These are phyloP conservation scores for Diutina ranongensis DNA, from an alignment of 1,139 yeast species.

Conservation along the genomic window DNA sequence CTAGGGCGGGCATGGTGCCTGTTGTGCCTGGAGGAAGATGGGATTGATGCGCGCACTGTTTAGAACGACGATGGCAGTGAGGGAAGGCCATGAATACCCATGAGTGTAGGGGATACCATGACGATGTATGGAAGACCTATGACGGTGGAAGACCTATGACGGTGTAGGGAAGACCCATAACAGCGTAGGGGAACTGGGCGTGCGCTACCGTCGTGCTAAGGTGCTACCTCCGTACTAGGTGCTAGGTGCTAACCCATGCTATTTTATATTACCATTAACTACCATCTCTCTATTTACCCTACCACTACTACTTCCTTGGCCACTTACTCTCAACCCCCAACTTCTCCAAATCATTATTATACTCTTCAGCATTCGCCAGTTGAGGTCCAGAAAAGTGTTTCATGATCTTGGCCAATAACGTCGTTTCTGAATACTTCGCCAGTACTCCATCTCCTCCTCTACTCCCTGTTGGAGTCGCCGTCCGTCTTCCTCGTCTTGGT, in stretches of 20 bases:
- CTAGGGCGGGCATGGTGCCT: conserved; percentile 7
- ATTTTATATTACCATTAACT: too few relatives aligned
- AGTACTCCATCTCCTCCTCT: neutral
- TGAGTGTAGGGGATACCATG: neutral
- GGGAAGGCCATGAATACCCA: neutral
- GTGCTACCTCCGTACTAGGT: too few relatives aligned
- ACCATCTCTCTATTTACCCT: too few relatives aligned
- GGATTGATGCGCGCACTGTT: neutral
- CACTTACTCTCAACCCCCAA: conserved; percentile 29
- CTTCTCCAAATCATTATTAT: conserved; percentile 22
- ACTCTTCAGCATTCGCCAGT: conserved; percentile 24
- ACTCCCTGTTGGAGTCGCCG: neutral
- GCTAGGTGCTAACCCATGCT: too few relatives aligned
- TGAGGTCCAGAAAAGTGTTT: conserved; percentile 35
- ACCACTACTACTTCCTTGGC: conserved; percentile 19
- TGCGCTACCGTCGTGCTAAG: too few relatives aligned
- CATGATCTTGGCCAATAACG: conserved; percentile 31
- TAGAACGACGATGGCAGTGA: neutral
- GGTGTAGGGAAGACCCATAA: too few relatives aligned
- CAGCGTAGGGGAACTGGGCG: too few relatives aligned
- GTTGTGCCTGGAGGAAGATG: neutral
- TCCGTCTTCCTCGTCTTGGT: neutral
- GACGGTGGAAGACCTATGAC: too few relatives aligned
- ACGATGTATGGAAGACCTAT: too few relatives aligned
- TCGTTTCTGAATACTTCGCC: conserved; percentile 23